Percentiles rank a stretch among this genome's conserved stretches.
Conservation (phyloP, 2,329 filamentous ascomycete species). For the Knufia fluminis region DNA sequence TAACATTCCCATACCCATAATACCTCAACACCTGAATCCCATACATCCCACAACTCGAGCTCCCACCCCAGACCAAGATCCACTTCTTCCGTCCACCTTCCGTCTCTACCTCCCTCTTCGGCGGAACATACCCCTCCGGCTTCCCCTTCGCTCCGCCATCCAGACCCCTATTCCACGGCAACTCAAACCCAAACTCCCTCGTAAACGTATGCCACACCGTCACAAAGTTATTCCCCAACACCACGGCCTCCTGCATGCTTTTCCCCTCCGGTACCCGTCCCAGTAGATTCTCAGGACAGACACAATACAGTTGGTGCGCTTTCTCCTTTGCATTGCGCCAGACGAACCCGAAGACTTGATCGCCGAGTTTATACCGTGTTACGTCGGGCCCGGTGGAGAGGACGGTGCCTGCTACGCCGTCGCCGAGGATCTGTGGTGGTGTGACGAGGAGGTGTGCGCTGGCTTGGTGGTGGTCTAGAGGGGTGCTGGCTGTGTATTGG, state of each 20-base stretch:
- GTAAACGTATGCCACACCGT: constrained; percentile 50
- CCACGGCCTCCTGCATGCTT: constrained; percentile 42
- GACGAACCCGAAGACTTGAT: constrained; percentile 49
- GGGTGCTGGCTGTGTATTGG: constrained; percentile 52
- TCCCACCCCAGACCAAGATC: constrained; percentile 31
- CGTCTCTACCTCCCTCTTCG: constrained; percentile 17
- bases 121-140: constrained; percentile 32
- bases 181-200: constrained; percentile 43
- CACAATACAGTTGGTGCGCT: constrained; percentile 48
- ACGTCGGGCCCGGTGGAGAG: constrained; percentile 41
- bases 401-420: constrained; percentile 45
- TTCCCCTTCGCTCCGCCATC: constrained; percentile 21
- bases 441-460: constrained; percentile 49
- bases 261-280: constrained; percentile 37
- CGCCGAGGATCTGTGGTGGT: constrained; percentile 44
- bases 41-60: constrained; percentile 30
- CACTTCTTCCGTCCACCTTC: constrained; percentile 20
- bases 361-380: constrained; percentile 42
- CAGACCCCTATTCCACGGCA: constrained; percentile 43
- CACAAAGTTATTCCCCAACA: constrained; percentile 49
- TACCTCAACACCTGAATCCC: constrained; percentile 29
- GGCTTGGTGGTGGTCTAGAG: constrained; percentile 53
- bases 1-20: constrained; percentile 28
- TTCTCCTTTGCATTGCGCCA: constrained; percentile 41
- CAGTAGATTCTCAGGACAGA: constrained; percentile 42